phyloP scores from a whole-genome alignment of 495 filamentous ascomycete genomes.

The Xylaria longipes region DNA sequence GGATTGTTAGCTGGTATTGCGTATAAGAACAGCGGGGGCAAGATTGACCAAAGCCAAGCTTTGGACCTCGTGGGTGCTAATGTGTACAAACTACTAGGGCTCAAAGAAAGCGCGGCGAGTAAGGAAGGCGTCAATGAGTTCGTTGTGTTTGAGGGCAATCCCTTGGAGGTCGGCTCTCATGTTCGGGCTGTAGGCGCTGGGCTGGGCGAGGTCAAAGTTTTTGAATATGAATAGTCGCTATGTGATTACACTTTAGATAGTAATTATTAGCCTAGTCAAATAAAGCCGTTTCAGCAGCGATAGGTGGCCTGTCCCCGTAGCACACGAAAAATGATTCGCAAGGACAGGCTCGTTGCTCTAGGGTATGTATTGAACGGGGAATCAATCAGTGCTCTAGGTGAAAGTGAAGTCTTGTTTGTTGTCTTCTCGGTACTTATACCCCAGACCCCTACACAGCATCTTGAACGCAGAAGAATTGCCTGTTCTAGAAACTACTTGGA shows the following conservation, averaged over 20 bases:
- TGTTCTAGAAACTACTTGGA: no score
- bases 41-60: conserved; percentile 45
- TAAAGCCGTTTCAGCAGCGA: not conserved
- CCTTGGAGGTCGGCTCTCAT: conserved; percentile 50
- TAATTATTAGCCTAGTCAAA: not conserved
- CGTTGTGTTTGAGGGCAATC: conserved; percentile 54
- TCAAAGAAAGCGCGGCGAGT: conserved; percentile 29
- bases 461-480: not conserved
- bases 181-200: conserved; percentile 49
- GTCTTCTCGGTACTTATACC: not conserved
- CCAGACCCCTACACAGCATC: not conserved
- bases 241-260: not conserved
- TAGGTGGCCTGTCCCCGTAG: not conserved
- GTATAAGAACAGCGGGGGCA: conserved; percentile 52
- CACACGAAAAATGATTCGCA: not conserved
- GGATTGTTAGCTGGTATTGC: conserved; percentile 57
- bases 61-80: conserved; percentile 55
- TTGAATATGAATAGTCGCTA: conserved; percentile 21
- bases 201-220: conserved; percentile 43
- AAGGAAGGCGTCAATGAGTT: conserved; percentile 37
- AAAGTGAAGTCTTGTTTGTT: not conserved
- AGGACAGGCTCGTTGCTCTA: not conserved
- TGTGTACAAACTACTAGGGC: conserved; percentile 55
- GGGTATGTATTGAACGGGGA: not conserved
- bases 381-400: not conserved